A percentile compares a stretch with the other conserved stretches of the same genome.
phyloP scores from a whole-genome alignment of 148 eudicot species.

The Fallopia convolvulus region DNA sequence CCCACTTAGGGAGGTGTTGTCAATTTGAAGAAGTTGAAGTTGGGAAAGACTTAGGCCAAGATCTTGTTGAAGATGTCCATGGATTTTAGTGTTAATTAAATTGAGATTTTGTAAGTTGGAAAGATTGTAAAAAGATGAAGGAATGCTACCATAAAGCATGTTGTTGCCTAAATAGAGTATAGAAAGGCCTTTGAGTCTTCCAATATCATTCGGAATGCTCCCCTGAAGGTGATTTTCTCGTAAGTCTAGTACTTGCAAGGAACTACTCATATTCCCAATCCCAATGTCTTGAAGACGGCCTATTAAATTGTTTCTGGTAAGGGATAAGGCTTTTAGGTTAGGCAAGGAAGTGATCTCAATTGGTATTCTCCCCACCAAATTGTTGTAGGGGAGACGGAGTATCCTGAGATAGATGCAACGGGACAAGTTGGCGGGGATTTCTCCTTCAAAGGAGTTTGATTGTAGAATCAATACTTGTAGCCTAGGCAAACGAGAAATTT shows the following conservation, averaged over 20 bases:
- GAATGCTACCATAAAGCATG: slow-evolving; percentile 16
- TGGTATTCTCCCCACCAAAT: slow-evolving; percentile 10
- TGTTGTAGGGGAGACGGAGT: slow-evolving; percentile 3
- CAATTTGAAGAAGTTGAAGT: too few relatives aligned
- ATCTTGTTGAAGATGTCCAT: slow-evolving; percentile 20
- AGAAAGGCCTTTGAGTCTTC: background rate
- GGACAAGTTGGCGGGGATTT: slow-evolving; percentile 20
- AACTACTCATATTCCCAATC: background rate
- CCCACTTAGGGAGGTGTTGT: too few relatives aligned
- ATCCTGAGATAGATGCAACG: slow-evolving; percentile 9
- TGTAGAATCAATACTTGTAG: background rate
- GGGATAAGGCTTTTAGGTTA: background rate
- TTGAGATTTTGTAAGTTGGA: background rate
- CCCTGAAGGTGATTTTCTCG: background rate
- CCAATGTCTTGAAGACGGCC: background rate
- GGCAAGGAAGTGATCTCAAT: background rate
- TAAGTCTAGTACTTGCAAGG: background rate
- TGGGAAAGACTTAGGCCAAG: slow-evolving; percentile 11
- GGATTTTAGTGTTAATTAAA: slow-evolving; percentile 10
- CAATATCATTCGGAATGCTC: background rate
- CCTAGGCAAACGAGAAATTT: slow-evolving; percentile 16
- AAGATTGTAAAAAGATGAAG: slow-evolving; percentile 20
- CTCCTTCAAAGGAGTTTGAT: slow-evolving; percentile 16
- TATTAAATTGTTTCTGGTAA: background rate
- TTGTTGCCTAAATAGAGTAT: background rate